These are phyloP conservation scores for Acmispon strigosus DNA, from an alignment of 306 rosid genomes.

Conservation along the genomic window DNA sequence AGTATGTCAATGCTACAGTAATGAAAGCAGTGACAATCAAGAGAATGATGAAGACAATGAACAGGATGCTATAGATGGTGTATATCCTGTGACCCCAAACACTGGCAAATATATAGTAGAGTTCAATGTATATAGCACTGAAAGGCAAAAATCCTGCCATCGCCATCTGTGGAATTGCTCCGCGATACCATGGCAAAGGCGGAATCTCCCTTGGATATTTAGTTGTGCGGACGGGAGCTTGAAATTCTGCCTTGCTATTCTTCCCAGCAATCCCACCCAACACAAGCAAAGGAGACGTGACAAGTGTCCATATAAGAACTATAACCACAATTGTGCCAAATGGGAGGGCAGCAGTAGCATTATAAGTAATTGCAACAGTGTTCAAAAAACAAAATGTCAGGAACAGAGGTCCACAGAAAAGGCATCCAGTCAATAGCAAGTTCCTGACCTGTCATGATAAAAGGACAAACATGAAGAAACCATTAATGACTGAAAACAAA, in stretches of 20 bases:
- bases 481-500: neutral
- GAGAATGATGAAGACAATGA: constrained; percentile 49
- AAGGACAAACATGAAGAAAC: neutral
- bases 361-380: constrained; percentile 47
- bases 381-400: constrained; percentile 44
- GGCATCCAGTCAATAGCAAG: constrained; percentile 45
- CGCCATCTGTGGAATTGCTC: constrained; percentile 46
- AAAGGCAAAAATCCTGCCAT: constrained; percentile 56
- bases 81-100: constrained; percentile 53
- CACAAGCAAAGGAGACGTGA: constrained; percentile 46
- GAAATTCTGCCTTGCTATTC: constrained; percentile 52
- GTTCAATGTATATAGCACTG: constrained; percentile 46
- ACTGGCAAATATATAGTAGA: constrained; percentile 47
- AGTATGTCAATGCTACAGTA: constrained; percentile 54
- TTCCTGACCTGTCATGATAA: constrained; percentile 45
- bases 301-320: constrained; percentile 53
- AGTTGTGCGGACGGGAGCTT: constrained; percentile 43
- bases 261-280: constrained; percentile 55
- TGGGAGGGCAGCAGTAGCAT: constrained; percentile 52
- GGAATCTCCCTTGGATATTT: constrained; percentile 56
- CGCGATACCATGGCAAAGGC: constrained; percentile 45
- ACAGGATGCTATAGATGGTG: constrained; percentile 43
- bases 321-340: constrained; percentile 52
- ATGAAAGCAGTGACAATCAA: constrained; percentile 51
- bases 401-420: constrained; percentile 49